Conservation (phyloP, 1,284 basidiomycete species). For the Malassezia globosa region DNA sequence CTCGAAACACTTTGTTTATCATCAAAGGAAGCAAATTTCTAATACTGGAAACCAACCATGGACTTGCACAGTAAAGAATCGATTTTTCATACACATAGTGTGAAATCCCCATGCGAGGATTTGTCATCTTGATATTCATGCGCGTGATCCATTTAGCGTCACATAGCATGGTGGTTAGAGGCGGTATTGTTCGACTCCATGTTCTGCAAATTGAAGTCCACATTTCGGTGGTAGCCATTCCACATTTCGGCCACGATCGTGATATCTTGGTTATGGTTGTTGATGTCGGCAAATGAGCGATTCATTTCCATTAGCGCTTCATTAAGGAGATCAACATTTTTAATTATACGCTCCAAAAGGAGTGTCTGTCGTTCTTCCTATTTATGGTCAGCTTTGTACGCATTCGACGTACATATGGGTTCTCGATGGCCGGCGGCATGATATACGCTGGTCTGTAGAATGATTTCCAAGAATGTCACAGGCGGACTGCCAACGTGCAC, state of each 20-base stretch:
- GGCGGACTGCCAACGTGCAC: too few species aligned
- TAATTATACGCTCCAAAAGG: constrained; percentile 74
- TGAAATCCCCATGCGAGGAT: too few species aligned
- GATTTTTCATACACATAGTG: too few species aligned
- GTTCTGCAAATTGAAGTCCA: constrained; percentile 39
- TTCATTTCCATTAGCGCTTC: constrained; percentile 57
- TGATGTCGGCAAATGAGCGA: constrained; percentile 55
- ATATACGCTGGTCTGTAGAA: too few species aligned
- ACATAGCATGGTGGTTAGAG: too few species aligned
- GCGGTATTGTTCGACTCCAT: constrained; percentile 17
- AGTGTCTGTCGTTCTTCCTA: constrained; percentile 78
- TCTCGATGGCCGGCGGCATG: constrained; percentile 17
- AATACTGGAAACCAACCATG: too few species aligned
- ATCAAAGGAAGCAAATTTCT: too few species aligned
- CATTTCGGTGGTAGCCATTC: constrained; percentile 42
- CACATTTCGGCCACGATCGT: constrained; percentile 41
- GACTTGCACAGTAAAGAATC: too few species aligned
- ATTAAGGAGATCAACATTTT: constrained; percentile 61
- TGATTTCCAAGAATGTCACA: too few species aligned
- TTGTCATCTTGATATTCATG: too few species aligned
- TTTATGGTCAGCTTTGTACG: constrained; percentile 47
- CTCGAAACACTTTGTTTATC: too few species aligned
- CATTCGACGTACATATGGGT: constrained; percentile 19
- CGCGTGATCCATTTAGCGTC: too few species aligned
- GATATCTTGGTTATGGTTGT: constrained; percentile 39